phyloP scores from a whole-genome alignment of 495 filamentous ascomycete genomes.

The Neurospora hispaniola region DNA sequence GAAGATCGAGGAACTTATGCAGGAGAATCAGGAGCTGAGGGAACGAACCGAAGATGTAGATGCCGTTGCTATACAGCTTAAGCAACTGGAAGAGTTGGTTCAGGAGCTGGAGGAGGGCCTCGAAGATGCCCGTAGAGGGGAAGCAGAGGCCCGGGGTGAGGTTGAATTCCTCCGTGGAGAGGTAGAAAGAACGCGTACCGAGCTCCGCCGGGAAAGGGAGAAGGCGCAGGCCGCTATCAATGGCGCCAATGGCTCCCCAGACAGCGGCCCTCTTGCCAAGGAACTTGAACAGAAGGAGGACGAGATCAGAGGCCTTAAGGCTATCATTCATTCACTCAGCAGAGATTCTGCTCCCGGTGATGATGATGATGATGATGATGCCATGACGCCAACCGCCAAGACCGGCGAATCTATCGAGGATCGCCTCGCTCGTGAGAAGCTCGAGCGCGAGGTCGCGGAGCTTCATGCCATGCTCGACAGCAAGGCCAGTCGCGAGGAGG shows the following conservation, averaged over 20 bases:
- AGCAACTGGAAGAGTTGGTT: slow-evolving; percentile 90
- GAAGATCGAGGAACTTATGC: slow-evolving; percentile 77
- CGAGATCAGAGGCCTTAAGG: slow-evolving; percentile 92
- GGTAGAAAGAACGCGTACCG: slow-evolving; percentile 85
- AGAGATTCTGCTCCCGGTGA: slow-evolving; percentile 49
- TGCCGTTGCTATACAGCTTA: slow-evolving; percentile 78
- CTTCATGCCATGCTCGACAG: slow-evolving; percentile 57
- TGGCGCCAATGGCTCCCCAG: slow-evolving; percentile 41
- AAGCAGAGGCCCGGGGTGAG: slow-evolving; percentile 91
- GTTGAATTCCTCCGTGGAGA: slow-evolving; percentile 95
- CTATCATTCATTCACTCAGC: slow-evolving; percentile 92
- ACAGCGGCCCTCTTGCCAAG: slow-evolving; percentile 40
- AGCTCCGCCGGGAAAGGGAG: slow-evolving; percentile 82
- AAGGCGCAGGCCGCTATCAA: slow-evolving; percentile 58
- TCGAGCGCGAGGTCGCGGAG: slow-evolving; percentile 72
- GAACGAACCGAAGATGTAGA: slow-evolving; percentile 82
- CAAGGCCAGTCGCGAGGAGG: slow-evolving; percentile 71
- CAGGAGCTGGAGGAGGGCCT: slow-evolving; percentile 94
- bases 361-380: slow-evolving; percentile 30
- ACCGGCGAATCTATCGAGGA: slow-evolving; percentile 47
- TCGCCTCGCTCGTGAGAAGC: slow-evolving; percentile 44
- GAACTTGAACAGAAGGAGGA: slow-evolving; percentile 93
- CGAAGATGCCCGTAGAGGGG: slow-evolving; percentile 90
- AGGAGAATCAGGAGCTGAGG: slow-evolving; percentile 71
- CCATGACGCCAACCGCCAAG: slow-evolving; percentile 28